These are phyloP conservation scores for Camptophora hylomeconis DNA, from an alignment of 2,329 filamentous ascomycete genomes.

Conservation along the genomic window DNA sequence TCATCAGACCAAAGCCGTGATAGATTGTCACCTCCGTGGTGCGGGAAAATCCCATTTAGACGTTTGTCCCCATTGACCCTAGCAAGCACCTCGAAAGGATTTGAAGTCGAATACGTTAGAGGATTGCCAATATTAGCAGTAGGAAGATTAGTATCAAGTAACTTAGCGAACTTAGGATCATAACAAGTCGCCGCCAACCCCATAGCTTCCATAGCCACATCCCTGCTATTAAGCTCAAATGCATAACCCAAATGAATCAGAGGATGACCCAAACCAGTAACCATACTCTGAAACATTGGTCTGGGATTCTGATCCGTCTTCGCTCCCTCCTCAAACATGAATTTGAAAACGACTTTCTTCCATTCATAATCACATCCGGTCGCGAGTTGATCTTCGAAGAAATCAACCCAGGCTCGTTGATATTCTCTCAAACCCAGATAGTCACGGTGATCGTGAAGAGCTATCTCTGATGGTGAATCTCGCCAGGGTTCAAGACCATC, in stretches of 20 bases:
- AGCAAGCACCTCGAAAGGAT: slow-evolving; percentile 58
- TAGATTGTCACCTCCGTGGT: slow-evolving; percentile 50
- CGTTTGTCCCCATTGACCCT: slow-evolving; percentile 55
- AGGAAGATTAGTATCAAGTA: slow-evolving; percentile 7
- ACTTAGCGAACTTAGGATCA: slow-evolving; percentile 51
- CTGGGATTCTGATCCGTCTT: slow-evolving; percentile 6
- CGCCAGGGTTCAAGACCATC: slow-evolving; percentile 58
- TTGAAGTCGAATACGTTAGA: slow-evolving; percentile 45
- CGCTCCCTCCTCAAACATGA: slow-evolving; percentile 51
- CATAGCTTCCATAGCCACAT: slow-evolving; percentile 79
- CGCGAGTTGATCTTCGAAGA: slow-evolving; percentile 85
- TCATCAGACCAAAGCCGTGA: slow-evolving; percentile 54
- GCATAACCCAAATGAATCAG: slow-evolving; percentile 95
- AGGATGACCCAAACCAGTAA: slow-evolving; percentile 72
- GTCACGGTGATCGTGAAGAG: slow-evolving; percentile 72
- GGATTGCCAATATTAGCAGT: slow-evolving; percentile 28
- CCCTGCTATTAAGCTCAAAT: slow-evolving; percentile 72
- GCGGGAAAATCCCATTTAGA: slow-evolving; percentile 53
- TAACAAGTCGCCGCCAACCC: slow-evolving; percentile 52
- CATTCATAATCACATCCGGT: slow-evolving; percentile 67
- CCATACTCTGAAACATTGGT: slow-evolving; percentile 68
- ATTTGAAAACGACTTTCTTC: slow-evolving; percentile 63
- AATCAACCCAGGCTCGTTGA: slow-evolving; percentile 84
- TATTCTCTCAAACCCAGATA: slow-evolving; percentile 69
- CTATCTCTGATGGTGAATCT: slow-evolving; percentile 74